Evolutionary conservation across 1,284 basidiomycete genomes (phyloP), one percentile per base, ranked within the genome.

Genomic region (Psilocybe mexicana): DNA sequence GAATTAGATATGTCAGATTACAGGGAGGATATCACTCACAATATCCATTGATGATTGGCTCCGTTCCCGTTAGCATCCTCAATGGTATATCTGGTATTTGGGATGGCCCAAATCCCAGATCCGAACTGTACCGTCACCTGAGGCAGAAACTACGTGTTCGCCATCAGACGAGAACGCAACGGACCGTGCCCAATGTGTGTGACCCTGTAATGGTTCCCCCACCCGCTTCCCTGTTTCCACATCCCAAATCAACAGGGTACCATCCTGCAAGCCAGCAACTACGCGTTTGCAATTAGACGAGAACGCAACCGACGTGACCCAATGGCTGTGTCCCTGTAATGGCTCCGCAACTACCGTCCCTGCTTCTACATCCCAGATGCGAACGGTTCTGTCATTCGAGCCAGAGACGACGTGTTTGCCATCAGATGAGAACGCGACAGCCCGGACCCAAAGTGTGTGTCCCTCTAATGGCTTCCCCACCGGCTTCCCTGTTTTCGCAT

Each of bases 251-350:
- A 54, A 54, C 52, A 64, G 30, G 6, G 62, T 61, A 3, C 18
- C 6, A 30, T 63, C 58, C 18, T 30, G 43, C n/a, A 55, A 63
- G 11, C 64, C 63, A 11, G 66, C 63, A 25, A 54, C 59, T n/a
- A 68, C 52, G 12, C 14, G 28, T 36, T 53, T 57, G 4, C 63
- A 61, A 48, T 66, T 58, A n/a, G 58, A 56, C 6, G 63, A 63
- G 40, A 58, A 63, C 23, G 53, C 57, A 2, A 65, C 51, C n/a
- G 52, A 58, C 0, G 3, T n/a, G 35, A 65, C 55, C 7, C n/a
- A 18, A 14, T 33, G 24, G 1, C 6, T 42, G 46, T 60, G 61
- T 14, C 55, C 59, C 26, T 18, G 2, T 2, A 63, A 52, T 25
- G 58, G 60, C 24, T 40, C 38, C 18, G 6, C 11, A 8, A 43